phyloP scores from a whole-genome alignment of 2,329 filamentous ascomycete species.

The Juglanconis juglandina region DNA sequence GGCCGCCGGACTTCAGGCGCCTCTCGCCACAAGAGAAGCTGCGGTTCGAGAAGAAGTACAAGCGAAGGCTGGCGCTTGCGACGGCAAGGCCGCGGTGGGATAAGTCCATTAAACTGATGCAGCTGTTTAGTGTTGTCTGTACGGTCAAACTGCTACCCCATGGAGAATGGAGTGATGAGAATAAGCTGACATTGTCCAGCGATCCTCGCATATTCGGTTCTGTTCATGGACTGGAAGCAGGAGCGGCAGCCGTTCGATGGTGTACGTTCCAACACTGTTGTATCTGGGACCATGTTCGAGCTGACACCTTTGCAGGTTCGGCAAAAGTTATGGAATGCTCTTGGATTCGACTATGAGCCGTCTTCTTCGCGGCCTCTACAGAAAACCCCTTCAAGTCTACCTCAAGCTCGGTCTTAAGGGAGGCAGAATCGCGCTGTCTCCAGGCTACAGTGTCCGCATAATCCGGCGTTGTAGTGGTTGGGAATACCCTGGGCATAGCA shows the following conservation, averaged over 20 bases:
- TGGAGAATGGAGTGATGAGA: background rate
- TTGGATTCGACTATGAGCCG: slow-evolving; percentile 13
- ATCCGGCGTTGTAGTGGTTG: slow-evolving; percentile 12
- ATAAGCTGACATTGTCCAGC: slow-evolving; percentile 30
- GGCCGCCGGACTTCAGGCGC: slow-evolving; percentile 73
- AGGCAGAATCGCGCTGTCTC: background rate
- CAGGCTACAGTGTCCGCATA: slow-evolving; percentile 1
- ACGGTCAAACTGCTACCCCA: slow-evolving; percentile 24
- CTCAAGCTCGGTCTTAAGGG: background rate
- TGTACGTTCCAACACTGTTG: slow-evolving; percentile 30
- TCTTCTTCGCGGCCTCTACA: background rate
- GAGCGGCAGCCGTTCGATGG: slow-evolving; percentile 47
- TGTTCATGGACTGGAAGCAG: slow-evolving; percentile 59
- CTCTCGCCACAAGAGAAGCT: slow-evolving; percentile 72
- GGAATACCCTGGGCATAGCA: slow-evolving; percentile 14
- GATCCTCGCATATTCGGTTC: slow-evolving; percentile 52
- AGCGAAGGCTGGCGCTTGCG: slow-evolving; percentile 62
- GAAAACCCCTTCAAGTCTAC: background rate
- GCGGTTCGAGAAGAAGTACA: slow-evolving; percentile 74
- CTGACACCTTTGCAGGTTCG: slow-evolving; percentile 21
- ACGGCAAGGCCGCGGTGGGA: slow-evolving; percentile 61
- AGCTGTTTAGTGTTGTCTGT: slow-evolving; percentile 59
- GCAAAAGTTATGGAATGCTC: slow-evolving; percentile 22
- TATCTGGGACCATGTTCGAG: background rate
- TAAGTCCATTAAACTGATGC: slow-evolving; percentile 62